Evolutionary conservation across 2,329 filamentous ascomycete species (phyloP), one percentile per base, ranked within the genome.

Genomic region (Alternaria triticimaculans): DNA sequence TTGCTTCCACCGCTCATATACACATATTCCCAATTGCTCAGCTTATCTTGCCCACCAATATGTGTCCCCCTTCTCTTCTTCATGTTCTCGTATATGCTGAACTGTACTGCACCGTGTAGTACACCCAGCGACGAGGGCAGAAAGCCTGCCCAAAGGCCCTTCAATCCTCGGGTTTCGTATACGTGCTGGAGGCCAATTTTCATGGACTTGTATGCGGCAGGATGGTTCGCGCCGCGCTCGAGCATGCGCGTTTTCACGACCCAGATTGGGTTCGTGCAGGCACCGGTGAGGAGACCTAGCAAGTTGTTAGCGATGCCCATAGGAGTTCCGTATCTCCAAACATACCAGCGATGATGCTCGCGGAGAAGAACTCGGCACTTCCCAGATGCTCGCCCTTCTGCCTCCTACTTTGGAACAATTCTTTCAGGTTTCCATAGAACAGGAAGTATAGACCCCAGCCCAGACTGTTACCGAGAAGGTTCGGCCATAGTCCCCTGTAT

Each of bases 231-330:
- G 69, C 96, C 92, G 5, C 92, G 94, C 28, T 94, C 93, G 23
- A 98, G 85, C 94, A 99, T 98, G 67, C 96, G 91, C 9, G 95
- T 98, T 84, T 98, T 98, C 79, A 99, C 89, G 3, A 99, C 96
- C 96, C 96, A 99, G 72, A 99, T 90, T 3, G 96, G 96, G 78
- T 98, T 98, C 28, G 96, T 98, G 69, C 95, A 85, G 28, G 92
- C 82, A 46, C 94, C 91, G 2, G 94, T 97, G 44, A 92, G 80
- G 18, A 91, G 84, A 28, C 95, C 94, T 77, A n/a, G 30, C 75
- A n/a, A 25, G 5, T 11, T 14, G 44, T 66, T 26, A 68, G 55
- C 63, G 18, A 67, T 54, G 20, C 14, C 8, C 28, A 25, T 57
- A 20, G 30, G 55, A 7, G 15, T 30, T 55, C 10, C 28, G 6